phyloP scores from a whole-genome alignment of 2,329 filamentous ascomycete species.

The Penicillium sp. region DNA sequence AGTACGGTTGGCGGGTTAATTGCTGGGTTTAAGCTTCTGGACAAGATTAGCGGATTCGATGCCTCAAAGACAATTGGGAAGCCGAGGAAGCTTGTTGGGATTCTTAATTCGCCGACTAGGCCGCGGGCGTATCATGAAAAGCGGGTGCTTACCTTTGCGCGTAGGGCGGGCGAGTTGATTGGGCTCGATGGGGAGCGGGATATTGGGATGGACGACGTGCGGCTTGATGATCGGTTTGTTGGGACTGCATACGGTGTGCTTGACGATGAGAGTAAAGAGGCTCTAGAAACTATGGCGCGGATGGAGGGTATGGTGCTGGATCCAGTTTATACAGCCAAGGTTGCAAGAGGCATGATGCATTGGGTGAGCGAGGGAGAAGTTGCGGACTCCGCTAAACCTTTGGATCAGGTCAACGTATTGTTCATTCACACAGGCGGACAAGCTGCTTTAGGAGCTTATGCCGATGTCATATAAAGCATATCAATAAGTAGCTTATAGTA shows the following conservation, averaged over 20 bases:
- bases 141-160: slow-evolving; percentile 26
- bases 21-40: slow-evolving; percentile 29
- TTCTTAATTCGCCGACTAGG: slow-evolving; percentile 29
- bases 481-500: neutral
- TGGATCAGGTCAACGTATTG: slow-evolving; percentile 24
- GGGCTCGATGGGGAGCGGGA: slow-evolving; percentile 23
- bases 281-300: slow-evolving; percentile 21
- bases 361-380: slow-evolving; percentile 20
- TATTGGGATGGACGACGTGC: slow-evolving; percentile 25
- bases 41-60: slow-evolving; percentile 12
- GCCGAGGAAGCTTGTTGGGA: slow-evolving; percentile 24
- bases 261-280: slow-evolving; percentile 19
- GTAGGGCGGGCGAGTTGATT: slow-evolving; percentile 21
- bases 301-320: slow-evolving; percentile 27
- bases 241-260: slow-evolving; percentile 28
- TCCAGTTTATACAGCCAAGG: slow-evolving; percentile 33
- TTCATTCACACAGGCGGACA: slow-evolving; percentile 35
- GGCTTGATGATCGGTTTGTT: slow-evolving; percentile 27
- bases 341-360: slow-evolving; percentile 23
- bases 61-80: neutral
- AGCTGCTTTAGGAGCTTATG: slow-evolving; percentile 28
- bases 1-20: slow-evolving; percentile 31
- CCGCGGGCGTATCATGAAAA: slow-evolving; percentile 24
- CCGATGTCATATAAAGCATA: slow-evolving; percentile 5
- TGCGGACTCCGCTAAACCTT: slow-evolving; percentile 7